Percentiles rank a stretch among this genome's conserved stretches.
Conservation (phyloP, 352 stramenopile species). For the Globisporangium paroecandrum region DNA sequence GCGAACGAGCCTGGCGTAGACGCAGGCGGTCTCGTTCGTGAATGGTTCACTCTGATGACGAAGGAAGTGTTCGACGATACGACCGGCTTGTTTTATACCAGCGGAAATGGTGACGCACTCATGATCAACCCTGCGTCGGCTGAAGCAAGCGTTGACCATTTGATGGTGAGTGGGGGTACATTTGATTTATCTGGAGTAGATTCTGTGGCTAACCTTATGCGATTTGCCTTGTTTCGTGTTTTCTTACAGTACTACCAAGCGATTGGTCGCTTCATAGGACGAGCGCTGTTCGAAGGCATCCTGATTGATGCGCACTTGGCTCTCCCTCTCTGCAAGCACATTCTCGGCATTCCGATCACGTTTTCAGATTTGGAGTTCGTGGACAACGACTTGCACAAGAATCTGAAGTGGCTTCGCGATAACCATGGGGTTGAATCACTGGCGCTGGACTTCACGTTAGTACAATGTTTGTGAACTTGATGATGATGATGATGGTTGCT, state of each 20-base stretch:
- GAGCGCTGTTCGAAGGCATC: slow-evolving; percentile 86
- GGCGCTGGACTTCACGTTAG: slow-evolving; percentile 79
- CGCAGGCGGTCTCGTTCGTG: slow-evolving; percentile 85
- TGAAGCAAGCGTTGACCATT: slow-evolving; percentile 80
- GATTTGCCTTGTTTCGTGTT: slow-evolving; percentile 11
- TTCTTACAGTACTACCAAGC: slow-evolving; percentile 77
- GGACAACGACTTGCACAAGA: slow-evolving; percentile 85
- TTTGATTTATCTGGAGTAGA: neutral
- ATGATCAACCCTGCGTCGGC: slow-evolving; percentile 83
- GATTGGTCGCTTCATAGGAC: slow-evolving; percentile 85
- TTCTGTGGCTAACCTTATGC: neutral
- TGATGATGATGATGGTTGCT: neutral
- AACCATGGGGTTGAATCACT: slow-evolving; percentile 79
- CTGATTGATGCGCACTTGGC: slow-evolving; percentile 81
- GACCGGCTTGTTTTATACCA: slow-evolving; percentile 79
- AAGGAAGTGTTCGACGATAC: slow-evolving; percentile 87
- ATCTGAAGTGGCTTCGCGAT: slow-evolving; percentile 80
- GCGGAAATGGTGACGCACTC: slow-evolving; percentile 67
- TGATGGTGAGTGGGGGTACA: slow-evolving; percentile 52
- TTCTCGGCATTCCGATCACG: slow-evolving; percentile 86
- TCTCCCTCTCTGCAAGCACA: slow-evolving; percentile 87
- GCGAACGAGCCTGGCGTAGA: slow-evolving; percentile 89
- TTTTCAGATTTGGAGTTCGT: slow-evolving; percentile 91
- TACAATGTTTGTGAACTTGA: slow-evolving; percentile 14
- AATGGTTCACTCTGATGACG: slow-evolving; percentile 91